A percentile compares a stretch with the other conserved stretches of the same genome.
Conservation (phyloP, 495 filamentous ascomycete genomes). For the Lophiotrema nucula region DNA sequence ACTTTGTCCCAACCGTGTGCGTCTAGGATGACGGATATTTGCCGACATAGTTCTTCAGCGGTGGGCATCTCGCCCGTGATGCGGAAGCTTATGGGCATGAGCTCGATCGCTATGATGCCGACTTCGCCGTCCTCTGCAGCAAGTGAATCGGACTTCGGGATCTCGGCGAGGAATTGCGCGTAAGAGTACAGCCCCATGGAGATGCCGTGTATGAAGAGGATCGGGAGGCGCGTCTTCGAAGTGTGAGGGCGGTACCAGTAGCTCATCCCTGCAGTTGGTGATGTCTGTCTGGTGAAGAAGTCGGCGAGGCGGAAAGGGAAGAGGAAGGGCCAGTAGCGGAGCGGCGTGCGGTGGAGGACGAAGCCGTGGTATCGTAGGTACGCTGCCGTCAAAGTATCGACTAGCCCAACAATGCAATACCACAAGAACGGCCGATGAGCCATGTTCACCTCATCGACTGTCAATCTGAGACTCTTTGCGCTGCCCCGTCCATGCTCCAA, state of each 20-base stretch:
- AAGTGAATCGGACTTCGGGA: conserved; percentile 40
- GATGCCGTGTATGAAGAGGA: conserved; percentile 71
- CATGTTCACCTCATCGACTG: conserved; percentile 61
- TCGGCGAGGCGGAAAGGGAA: conserved; percentile 57
- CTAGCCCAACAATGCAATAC: conserved; percentile 53
- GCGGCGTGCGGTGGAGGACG: conserved; percentile 42
- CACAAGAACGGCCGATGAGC: conserved; percentile 61
- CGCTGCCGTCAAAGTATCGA: conserved; percentile 51
- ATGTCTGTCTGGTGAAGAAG: conserved; percentile 42
- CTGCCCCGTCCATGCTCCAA: conserved; percentile 53
- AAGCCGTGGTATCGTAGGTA: conserved; percentile 44
- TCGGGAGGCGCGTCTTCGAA: conserved; percentile 51
- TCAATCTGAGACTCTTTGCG: conserved; percentile 58
- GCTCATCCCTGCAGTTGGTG: conserved; percentile 50
- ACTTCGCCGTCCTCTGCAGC: conserved; percentile 42
- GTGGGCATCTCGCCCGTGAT: conserved; percentile 53
- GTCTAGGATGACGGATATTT: conserved; percentile 54
- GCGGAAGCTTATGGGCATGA: conserved; percentile 61
- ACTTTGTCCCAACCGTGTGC: conserved; percentile 54
- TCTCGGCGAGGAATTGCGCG: conserved; percentile 51
- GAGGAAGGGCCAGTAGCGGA: conserved; percentile 41
- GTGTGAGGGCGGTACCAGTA: conserved; percentile 68
- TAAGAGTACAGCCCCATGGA: conserved; percentile 67
- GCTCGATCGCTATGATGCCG: conserved; percentile 64
- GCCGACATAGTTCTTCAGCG: conserved; percentile 49